These are phyloP conservation scores for Halenospora varia DNA, from an alignment of 495 filamentous ascomycete species.

Conservation along the genomic window DNA sequence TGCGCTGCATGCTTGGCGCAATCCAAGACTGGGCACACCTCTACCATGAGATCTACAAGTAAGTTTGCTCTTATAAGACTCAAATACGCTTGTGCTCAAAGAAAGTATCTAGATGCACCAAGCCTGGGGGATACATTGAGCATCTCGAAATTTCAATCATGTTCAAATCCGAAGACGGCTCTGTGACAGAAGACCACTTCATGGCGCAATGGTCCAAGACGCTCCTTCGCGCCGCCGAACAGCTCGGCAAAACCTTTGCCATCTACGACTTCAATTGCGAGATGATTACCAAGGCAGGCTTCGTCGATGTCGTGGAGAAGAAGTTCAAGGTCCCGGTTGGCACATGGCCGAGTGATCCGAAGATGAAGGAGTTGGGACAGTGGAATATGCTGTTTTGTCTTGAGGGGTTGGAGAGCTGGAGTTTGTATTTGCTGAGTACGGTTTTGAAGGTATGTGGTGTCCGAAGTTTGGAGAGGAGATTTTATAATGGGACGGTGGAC, in stretches of 20 bases:
- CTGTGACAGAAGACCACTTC: not conserved
- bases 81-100: too few relatives aligned
- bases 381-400: not conserved
- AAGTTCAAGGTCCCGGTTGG: not conserved
- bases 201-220: not conserved
- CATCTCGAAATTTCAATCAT: not conserved
- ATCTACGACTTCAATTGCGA: not conserved
- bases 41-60: conserved; percentile 15
- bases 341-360: not conserved
- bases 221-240: not conserved
- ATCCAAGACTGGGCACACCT: conserved; percentile 44
- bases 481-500: too few relatives aligned
- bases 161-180: not conserved
- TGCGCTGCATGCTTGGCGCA: conserved; percentile 43
- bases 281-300: not conserved
- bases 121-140: not conserved
- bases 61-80: too few relatives aligned
- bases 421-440: not conserved
- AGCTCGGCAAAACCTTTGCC: not conserved
- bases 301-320: not conserved
- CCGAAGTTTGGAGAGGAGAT: too few relatives aligned
- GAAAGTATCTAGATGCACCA: too few relatives aligned
- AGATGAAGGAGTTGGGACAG: not conserved
- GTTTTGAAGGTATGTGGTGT: not conserved
- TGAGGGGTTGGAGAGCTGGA: not conserved